Evolutionary conservation across 2,329 filamentous ascomycete genomes (phyloP).

Genomic region (Scedosporium dehoogii): DNA sequence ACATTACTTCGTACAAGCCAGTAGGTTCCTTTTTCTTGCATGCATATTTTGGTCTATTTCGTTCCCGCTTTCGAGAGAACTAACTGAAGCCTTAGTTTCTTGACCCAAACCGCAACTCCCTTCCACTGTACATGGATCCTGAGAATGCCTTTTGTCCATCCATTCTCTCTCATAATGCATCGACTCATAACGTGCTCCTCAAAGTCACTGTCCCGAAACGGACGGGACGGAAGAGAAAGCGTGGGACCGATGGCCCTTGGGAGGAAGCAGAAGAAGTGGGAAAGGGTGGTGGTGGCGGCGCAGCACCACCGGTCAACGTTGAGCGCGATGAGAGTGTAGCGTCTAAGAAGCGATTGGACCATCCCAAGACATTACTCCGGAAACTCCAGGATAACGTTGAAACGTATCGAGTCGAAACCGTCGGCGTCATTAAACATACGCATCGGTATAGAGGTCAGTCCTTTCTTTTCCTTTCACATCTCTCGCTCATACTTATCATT

Average conservation of each 20-base stretch:
- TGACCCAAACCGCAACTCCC: conserved; percentile 37
- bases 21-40: conserved; percentile 17
- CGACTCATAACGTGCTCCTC: conserved; percentile 75
- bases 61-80: conserved; percentile 4
- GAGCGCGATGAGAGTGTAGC: conserved; percentile 19
- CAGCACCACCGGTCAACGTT: neutral
- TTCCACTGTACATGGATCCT: conserved; percentile 68
- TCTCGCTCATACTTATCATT: neutral
- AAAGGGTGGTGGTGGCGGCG: conserved; percentile 9
- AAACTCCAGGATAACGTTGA: conserved; percentile 62
- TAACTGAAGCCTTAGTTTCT: conserved; percentile 26
- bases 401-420: conserved; percentile 56
- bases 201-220: conserved; percentile 79
- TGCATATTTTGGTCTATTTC: neutral
- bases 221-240: conserved; percentile 77
- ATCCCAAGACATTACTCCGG: conserved; percentile 45
- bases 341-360: conserved; percentile 39
- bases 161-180: conserved; percentile 63
- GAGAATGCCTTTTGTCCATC: conserved; percentile 72
- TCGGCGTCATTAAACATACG: conserved; percentile 66
- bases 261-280: conserved; percentile 29
- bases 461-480: too few relatives aligned
- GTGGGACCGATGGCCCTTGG: conserved; percentile 62
- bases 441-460: conserved; percentile 69
- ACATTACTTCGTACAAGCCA: conserved; percentile 26